Percentiles rank a stretch among this genome's conserved stretches.
These are phyloP conservation scores for Sarcomyxa edulis DNA, from an alignment of 768 basidiomycete genomes.

Conservation along the genomic window DNA sequence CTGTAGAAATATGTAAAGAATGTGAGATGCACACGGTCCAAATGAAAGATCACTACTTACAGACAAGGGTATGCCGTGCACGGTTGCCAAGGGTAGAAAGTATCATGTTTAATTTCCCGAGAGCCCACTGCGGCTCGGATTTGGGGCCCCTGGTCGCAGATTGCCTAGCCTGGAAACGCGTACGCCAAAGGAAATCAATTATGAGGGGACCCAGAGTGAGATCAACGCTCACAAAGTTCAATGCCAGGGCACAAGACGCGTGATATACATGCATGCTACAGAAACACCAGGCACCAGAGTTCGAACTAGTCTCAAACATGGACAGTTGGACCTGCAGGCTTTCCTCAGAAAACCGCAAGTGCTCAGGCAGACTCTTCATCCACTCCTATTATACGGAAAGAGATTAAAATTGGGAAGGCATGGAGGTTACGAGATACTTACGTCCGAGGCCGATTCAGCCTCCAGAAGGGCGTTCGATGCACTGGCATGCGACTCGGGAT, in stretches of 20 bases:
- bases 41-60: too few species aligned
- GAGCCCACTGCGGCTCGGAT: conserved; percentile 37
- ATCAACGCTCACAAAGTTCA: conserved; percentile 56
- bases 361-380: conserved; percentile 61
- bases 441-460: conserved; percentile 40
- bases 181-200: background rate
- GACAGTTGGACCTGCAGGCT: conserved; percentile 63
- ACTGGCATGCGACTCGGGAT: conserved; percentile 28
- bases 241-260: conserved; percentile 59
- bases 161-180: conserved; percentile 29
- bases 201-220: conserved; percentile 7
- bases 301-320: conserved; percentile 78
- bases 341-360: conserved; percentile 66
- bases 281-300: conserved; percentile 78
- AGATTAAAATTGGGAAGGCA: conserved; percentile 5
- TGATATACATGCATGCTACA: conserved; percentile 71
- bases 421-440: conserved; percentile 18
- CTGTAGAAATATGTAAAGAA: conserved; percentile 26
- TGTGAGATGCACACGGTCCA: conserved; percentile 3
- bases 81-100: conserved; percentile 43
- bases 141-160: conserved; percentile 29
- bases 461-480: conserved; percentile 30
- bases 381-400: conserved; percentile 41
- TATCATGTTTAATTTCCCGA: conserved; percentile 36
- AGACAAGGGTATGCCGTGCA: conserved; percentile 41